Percentiles rank a stretch among this genome's conserved stretches.
phyloP scores from a whole-genome alignment of 2,329 filamentous ascomycete species.

The Aspergillus arachidicola region DNA sequence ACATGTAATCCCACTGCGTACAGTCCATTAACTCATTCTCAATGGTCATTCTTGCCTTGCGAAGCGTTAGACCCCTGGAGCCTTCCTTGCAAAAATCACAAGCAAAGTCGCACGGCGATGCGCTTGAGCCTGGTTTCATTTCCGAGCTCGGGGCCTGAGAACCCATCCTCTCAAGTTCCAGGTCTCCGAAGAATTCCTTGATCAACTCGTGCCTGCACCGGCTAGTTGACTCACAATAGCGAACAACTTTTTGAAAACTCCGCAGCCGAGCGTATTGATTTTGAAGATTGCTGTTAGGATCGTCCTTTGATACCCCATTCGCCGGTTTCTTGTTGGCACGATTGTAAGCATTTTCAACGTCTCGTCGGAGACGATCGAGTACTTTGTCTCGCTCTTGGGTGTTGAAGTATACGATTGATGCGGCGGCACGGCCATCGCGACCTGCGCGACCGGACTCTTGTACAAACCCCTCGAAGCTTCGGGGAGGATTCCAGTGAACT shows the following conservation, averaged over 20 bases:
- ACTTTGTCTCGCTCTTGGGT: slow-evolving; percentile 81
- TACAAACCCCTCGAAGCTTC: slow-evolving; percentile 94
- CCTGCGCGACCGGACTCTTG: slow-evolving; percentile 93
- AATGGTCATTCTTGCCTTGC: slow-evolving; percentile 49
- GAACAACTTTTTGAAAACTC: slow-evolving; percentile 69
- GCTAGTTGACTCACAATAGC: slow-evolving; percentile 77
- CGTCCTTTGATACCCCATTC: background rate
- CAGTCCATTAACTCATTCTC: slow-evolving; percentile 19
- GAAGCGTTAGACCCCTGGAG: slow-evolving; percentile 56
- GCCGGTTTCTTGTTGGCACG: slow-evolving; percentile 26
- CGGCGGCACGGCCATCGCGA: slow-evolving; percentile 81
- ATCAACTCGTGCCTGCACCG: slow-evolving; percentile 76
- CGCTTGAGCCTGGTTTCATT: slow-evolving; percentile 5
- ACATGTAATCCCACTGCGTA: slow-evolving; percentile 9
- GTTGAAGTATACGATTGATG: slow-evolving; percentile 89
- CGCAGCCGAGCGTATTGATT: slow-evolving; percentile 53
- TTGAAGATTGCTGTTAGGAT: slow-evolving; percentile 27
- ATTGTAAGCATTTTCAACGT: slow-evolving; percentile 42
- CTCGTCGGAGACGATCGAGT: slow-evolving; percentile 54
- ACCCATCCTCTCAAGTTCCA: slow-evolving; percentile 37
- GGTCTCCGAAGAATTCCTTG: slow-evolving; percentile 75
- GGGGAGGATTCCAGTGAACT: slow-evolving; percentile 89
- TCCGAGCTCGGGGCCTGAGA: slow-evolving; percentile 23
- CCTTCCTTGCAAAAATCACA: slow-evolving; percentile 79
- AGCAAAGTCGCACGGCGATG: slow-evolving; percentile 68